Evolutionary conservation across 495 filamentous ascomycete species (phyloP).

Genomic region (Parathielavia hyrcaniae): DNA sequence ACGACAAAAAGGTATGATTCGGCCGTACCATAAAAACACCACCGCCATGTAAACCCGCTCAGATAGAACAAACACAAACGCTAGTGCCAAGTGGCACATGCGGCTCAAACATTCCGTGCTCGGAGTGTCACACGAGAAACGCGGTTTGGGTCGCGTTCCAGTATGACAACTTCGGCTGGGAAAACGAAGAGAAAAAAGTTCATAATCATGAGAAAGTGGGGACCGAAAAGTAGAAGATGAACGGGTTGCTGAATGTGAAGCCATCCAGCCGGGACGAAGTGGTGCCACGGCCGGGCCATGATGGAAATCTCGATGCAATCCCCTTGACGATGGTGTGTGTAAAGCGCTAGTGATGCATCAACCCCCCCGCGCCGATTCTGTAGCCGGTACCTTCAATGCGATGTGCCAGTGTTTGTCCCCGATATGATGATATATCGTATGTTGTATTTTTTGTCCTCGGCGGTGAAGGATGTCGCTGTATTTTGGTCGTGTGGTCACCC

Average conservation of each 20-base stretch:
- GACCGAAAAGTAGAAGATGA: background rate
- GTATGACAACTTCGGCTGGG: background rate
- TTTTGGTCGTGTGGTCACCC: background rate
- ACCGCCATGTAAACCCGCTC: background rate
- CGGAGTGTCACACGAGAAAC: background rate
- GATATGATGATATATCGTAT: background rate
- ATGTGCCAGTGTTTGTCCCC: conserved; percentile 1
- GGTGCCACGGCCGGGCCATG: background rate
- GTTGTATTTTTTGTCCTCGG: background rate
- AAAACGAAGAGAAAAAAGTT: background rate
- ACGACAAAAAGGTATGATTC: background rate
- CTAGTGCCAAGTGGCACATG: background rate
- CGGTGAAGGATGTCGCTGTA: background rate
- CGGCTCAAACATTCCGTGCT: background rate
- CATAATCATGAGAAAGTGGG: background rate
- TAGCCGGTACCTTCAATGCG: conserved; percentile 1
- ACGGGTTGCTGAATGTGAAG: conserved; percentile 5
- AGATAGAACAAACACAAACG: conserved; percentile 1
- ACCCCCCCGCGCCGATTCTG: conserved; percentile 8
- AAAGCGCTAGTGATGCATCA: conserved; percentile 12
- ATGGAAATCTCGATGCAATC: conserved; percentile 6
- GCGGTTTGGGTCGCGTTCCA: background rate
- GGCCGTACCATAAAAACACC: conserved; percentile 10
- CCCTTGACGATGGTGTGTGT: conserved; percentile 8
- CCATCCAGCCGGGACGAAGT: conserved; percentile 2